phyloP scores from a whole-genome alignment of 169 alveolate genomes.

The Besnoitia besnoiti region DNA sequence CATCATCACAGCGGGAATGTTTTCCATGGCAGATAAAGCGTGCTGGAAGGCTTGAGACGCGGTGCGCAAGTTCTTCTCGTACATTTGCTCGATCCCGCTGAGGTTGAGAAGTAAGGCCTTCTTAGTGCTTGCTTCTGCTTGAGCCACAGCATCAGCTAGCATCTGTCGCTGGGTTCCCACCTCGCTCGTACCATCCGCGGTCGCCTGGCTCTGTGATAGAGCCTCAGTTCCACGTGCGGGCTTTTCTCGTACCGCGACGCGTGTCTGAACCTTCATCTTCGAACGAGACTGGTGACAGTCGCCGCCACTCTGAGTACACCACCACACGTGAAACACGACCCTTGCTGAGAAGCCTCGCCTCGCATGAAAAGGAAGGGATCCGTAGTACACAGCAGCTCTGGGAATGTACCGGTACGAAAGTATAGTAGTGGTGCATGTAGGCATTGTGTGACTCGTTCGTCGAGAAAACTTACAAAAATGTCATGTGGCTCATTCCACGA shows the following conservation, averaged over 20 bases:
- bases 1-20: too few relatives aligned
- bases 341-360: too few relatives aligned
- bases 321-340: too few relatives aligned
- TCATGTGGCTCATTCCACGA: too few relatives aligned
- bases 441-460: too few relatives aligned
- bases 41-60: background rate
- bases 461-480: too few relatives aligned
- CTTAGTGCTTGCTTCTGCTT: background rate
- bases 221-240: background rate
- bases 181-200: background rate
- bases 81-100: background rate
- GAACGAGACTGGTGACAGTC: background rate
- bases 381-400: too few relatives aligned
- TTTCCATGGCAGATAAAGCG: background rate
- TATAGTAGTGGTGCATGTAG: too few relatives aligned
- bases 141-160: background rate
- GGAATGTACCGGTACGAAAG: too few relatives aligned
- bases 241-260: background rate
- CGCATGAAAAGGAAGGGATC: too few relatives aligned
- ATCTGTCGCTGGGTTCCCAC: background rate
- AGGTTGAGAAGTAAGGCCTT: background rate
- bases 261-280: conserved; percentile 28
- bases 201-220: background rate
- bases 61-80: background rate
- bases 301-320: background rate